Conservation (phyloP, 495 filamentous ascomycete species). For the Cenococcum geophilum region DNA sequence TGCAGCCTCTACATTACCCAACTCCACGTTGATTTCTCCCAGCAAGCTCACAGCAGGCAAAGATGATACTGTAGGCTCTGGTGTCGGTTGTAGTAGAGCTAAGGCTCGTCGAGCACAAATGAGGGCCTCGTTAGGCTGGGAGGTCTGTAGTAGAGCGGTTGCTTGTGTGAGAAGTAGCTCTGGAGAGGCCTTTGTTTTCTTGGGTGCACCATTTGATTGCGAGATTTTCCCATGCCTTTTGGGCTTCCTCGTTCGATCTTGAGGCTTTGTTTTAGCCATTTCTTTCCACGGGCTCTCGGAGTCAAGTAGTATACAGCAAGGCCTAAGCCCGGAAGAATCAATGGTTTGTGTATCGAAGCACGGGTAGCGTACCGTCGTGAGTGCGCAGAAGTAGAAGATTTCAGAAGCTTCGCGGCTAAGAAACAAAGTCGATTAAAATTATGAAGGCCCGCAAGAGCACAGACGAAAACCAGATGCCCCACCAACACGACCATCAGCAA, state of each 20-base stretch:
- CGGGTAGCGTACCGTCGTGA: no score
- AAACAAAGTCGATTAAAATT: no score
- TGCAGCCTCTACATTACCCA: conserved; percentile 71
- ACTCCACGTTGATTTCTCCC: conserved; percentile 77
- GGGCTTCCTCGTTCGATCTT: conserved; percentile 19
- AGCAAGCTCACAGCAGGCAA: conserved; percentile 69
- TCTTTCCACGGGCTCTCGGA: not conserved
- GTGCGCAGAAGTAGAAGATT: no score
- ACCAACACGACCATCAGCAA: conserved; percentile 2
- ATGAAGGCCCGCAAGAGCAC: not conserved
- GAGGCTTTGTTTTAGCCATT: conserved; percentile 39
- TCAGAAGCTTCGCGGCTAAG: no score
- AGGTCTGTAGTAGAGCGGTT: conserved; percentile 61
- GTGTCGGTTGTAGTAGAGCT: conserved; percentile 41
- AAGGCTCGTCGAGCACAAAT: conserved; percentile 57
- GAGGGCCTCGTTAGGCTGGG: conserved; percentile 64
- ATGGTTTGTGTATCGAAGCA: no score
- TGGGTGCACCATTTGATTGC: conserved; percentile 16
- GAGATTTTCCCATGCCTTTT: conserved; percentile 25
- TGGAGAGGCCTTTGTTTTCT: conserved; percentile 27
- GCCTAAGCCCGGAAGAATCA: not conserved
- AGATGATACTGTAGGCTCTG: conserved; percentile 40
- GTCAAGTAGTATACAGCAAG: not conserved
- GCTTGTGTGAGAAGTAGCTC: conserved; percentile 58
- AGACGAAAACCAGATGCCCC: conserved; percentile 3